These are phyloP conservation scores for Monosporascus ibericus DNA, from an alignment of 2,329 filamentous ascomycete species.

Conservation along the genomic window DNA sequence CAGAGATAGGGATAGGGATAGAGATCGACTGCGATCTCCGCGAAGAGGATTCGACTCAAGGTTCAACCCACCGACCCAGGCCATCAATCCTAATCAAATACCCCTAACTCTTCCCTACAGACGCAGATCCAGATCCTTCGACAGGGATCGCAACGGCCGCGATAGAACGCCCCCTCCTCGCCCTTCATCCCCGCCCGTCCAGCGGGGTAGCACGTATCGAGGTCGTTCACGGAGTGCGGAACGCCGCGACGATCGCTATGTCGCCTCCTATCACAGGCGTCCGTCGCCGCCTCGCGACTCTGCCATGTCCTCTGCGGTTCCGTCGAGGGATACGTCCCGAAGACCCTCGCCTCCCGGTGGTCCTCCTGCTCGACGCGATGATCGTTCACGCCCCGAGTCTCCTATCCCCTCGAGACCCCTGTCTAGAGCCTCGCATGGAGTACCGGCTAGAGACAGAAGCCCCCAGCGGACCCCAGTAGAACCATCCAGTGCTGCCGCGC, in stretches of 20 bases:
- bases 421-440: slow-evolving; percentile 23
- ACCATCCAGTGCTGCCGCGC: slow-evolving; percentile 14
- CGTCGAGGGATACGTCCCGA: slow-evolving; percentile 44
- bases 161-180: slow-evolving; percentile 22
- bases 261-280: slow-evolving; percentile 35
- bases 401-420: slow-evolving; percentile 25
- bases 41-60: slow-evolving; percentile 33
- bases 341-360: slow-evolving; percentile 47
- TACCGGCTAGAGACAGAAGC: slow-evolving; percentile 19
- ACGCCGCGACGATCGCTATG: slow-evolving; percentile 39
- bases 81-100: slow-evolving; percentile 18
- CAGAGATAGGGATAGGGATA: slow-evolving; percentile 31
- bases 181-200: slow-evolving; percentile 31
- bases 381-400: slow-evolving; percentile 42
- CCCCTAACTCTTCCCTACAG: slow-evolving; percentile 28
- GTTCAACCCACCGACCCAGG: slow-evolving; percentile 24
- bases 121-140: slow-evolving; percentile 48
- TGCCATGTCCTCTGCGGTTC: slow-evolving; percentile 42
- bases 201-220: slow-evolving; percentile 41
- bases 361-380: slow-evolving; percentile 34
- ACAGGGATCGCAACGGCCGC: slow-evolving; percentile 36
- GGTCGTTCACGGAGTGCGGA: slow-evolving; percentile 47
- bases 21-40: slow-evolving; percentile 33
- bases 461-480: slow-evolving; percentile 19
- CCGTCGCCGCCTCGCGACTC: slow-evolving; percentile 44